Percentiles rank a stretch among this genome's conserved stretches.
phyloP scores from a whole-genome alignment of 208 protist genomes.

The Wallacemonas sp. region DNA sequence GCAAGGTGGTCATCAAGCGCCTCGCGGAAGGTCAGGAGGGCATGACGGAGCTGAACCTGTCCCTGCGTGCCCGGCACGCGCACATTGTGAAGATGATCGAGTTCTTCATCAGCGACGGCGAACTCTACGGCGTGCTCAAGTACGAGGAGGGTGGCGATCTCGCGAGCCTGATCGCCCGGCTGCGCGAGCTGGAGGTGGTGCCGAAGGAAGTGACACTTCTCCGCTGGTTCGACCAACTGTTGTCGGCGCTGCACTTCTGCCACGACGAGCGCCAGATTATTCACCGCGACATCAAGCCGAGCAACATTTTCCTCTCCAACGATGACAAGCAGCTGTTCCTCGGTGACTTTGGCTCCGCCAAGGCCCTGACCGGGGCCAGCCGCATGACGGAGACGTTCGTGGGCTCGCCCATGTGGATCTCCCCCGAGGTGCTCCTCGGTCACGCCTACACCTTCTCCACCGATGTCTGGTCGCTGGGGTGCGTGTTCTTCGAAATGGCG shows the following conservation, averaged over 20 bases:
- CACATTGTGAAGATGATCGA: constrained; percentile 82
- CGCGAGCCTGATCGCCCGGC: constrained; percentile 53
- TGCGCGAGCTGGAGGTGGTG: constrained; percentile 39
- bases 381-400: constrained; percentile 64
- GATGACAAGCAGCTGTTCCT: constrained; percentile 54
- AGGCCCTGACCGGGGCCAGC: constrained; percentile 34
- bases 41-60: constrained; percentile 81
- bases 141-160: constrained; percentile 88
- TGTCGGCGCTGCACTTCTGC: constrained; percentile 78
- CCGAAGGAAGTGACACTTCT: constrained; percentile 56
- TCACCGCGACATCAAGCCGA: constrained; percentile 92
- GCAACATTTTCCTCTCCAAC: constrained; percentile 83
- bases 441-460: constrained; percentile 79
- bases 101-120: constrained; percentile 65
- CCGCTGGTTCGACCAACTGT: constrained; percentile 78
- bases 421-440: constrained; percentile 83
- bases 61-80: constrained; percentile 73
- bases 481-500: constrained; percentile 78
- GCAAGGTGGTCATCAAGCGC: constrained; percentile 81
- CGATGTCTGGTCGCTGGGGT: constrained; percentile 90
- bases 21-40: constrained; percentile 58
- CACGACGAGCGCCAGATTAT: constrained; percentile 75
- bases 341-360: constrained; percentile 83
- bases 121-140: constrained; percentile 80
- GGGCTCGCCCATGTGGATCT: constrained; percentile 85